These are phyloP conservation scores for Zygoascus biomembranicola DNA, from an alignment of 805 yeast species.

Conservation along the genomic window DNA sequence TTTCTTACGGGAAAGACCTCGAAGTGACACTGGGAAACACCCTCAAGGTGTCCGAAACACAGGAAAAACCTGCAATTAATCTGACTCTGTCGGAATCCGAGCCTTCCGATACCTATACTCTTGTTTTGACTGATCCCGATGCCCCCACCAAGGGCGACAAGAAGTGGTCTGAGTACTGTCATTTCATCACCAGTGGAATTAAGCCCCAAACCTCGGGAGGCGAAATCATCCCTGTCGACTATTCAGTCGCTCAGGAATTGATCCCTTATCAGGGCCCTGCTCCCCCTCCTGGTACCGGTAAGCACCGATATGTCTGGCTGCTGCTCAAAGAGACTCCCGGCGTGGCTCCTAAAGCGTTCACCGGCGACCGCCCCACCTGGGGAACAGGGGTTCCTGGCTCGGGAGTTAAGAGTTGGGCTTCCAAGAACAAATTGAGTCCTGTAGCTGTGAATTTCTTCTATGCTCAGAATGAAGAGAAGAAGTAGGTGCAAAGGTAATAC, in stretches of 20 bases:
- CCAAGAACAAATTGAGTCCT: conserved; percentile 48
- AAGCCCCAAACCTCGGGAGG: conserved; percentile 21
- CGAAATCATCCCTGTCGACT: conserved; percentile 14
- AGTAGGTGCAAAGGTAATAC: neutral
- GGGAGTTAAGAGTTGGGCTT: conserved; percentile 71
- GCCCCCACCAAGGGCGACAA: conserved; percentile 80
- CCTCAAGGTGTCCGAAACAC: conserved; percentile 57
- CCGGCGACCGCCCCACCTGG: conserved; percentile 64
- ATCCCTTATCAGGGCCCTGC: conserved; percentile 69
- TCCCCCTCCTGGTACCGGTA: conserved; percentile 82
- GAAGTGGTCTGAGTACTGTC: conserved; percentile 84
- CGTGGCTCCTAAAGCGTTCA: conserved; percentile 27
- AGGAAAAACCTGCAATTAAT: conserved; percentile 55
- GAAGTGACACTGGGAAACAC: conserved; percentile 78
- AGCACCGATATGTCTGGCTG: conserved; percentile 78
- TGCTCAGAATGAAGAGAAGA: conserved; percentile 43
- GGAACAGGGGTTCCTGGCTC: conserved; percentile 76
- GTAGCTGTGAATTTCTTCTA: conserved; percentile 75
- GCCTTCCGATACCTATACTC: conserved; percentile 49
- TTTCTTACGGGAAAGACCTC: conserved; percentile 47
- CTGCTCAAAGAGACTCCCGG: conserved; percentile 51
- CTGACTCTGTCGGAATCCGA: conserved; percentile 47
- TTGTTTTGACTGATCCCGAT: conserved; percentile 87
- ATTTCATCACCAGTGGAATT: conserved; percentile 47
- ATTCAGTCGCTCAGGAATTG: conserved; percentile 15